Conservation (phyloP, 2,329 filamentous ascomycete genomes). For the Fusarium solani-melongenae region DNA sequence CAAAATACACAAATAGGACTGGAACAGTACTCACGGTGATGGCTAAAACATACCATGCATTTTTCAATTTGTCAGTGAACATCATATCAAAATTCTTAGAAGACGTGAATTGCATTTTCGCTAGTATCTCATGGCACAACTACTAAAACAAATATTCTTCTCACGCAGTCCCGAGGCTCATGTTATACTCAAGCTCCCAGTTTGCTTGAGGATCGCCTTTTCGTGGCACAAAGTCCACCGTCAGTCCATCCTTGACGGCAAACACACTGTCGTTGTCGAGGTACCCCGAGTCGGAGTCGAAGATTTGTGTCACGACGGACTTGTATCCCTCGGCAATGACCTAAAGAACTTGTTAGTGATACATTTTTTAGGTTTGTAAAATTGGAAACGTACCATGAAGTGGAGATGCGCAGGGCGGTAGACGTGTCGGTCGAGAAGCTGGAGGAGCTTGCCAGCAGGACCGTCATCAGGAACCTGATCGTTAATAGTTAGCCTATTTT, state of each 20-base stretch:
- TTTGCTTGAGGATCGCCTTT: constrained; percentile 58
- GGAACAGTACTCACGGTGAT: too few relatives aligned
- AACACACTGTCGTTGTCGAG: constrained; percentile 65
- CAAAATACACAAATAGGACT: too few relatives aligned
- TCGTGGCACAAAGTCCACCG: constrained; percentile 54
- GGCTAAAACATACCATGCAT: too few relatives aligned
- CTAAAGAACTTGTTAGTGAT: constrained; percentile 19
- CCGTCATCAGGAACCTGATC: constrained; percentile 57
- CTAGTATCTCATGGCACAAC: background rate
- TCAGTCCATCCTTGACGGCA: constrained; percentile 64
- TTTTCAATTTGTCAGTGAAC: too few relatives aligned
- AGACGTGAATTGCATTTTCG: background rate
- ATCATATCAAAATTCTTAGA: background rate
- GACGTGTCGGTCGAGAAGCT: constrained; percentile 65
- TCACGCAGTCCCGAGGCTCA: constrained; percentile 44
- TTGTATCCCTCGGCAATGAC: constrained; percentile 68
- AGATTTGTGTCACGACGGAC: constrained; percentile 78
- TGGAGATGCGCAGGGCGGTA: constrained; percentile 71
- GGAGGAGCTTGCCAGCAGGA: constrained; percentile 63
- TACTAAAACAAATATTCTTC: background rate
- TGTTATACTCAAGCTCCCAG: constrained; percentile 71
- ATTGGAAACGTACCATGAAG: constrained; percentile 57
- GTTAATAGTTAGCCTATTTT: background rate
- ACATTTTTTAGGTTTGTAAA: rapidly evolving
- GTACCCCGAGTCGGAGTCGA: constrained; percentile 74